phyloP scores from a whole-genome alignment of 352 stramenopile species.

The Phytophthora citricola region DNA sequence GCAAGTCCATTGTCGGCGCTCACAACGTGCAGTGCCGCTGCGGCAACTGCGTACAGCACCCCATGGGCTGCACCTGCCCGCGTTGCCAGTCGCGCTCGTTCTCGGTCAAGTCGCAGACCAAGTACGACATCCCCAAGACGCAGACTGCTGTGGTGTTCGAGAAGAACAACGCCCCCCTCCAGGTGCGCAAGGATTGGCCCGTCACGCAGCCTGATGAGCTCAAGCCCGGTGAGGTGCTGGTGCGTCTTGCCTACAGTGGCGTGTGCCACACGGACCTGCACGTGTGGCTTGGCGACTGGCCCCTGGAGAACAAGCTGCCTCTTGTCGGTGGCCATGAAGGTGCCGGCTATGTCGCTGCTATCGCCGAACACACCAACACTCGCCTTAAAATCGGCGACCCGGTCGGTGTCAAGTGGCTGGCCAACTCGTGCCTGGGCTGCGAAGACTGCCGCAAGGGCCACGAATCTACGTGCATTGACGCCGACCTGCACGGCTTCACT shows the following conservation, averaged over 20 bases:
- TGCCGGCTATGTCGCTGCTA: slow-evolving; percentile 49
- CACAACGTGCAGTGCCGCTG: slow-evolving; percentile 36
- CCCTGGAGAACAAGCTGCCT: slow-evolving; percentile 41
- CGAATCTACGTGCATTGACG: slow-evolving; percentile 46
- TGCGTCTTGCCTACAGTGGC: slow-evolving; percentile 52
- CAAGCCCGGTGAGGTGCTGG: slow-evolving; percentile 50
- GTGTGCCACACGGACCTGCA: slow-evolving; percentile 58
- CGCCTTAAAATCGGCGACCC: slow-evolving; percentile 46
- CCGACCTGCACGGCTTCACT: slow-evolving; percentile 39
- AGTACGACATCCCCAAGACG: slow-evolving; percentile 58
- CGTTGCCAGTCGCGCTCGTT: slow-evolving; percentile 38
- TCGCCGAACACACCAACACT: slow-evolving; percentile 42
- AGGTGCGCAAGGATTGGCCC: slow-evolving; percentile 50
- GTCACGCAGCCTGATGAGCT: slow-evolving; percentile 46
- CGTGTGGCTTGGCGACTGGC: slow-evolving; percentile 47
- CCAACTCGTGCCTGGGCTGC: slow-evolving; percentile 49
- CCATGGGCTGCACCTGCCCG: slow-evolving; percentile 23
- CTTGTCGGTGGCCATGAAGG: slow-evolving; percentile 62
- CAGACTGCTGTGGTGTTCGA: slow-evolving; percentile 53
- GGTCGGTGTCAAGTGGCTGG: slow-evolving; percentile 55
- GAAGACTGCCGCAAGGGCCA: slow-evolving; percentile 57
- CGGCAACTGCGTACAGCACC: slow-evolving; percentile 34
- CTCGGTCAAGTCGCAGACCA: slow-evolving; percentile 48
- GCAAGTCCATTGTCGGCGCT: slow-evolving; percentile 24
- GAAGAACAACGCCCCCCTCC: slow-evolving; percentile 48